A percentile compares a stretch with the other conserved stretches of the same genome.
Evolutionary conservation across 768 basidiomycete genomes (phyloP).

Genomic region (Pisolithus tinctorius): DNA sequence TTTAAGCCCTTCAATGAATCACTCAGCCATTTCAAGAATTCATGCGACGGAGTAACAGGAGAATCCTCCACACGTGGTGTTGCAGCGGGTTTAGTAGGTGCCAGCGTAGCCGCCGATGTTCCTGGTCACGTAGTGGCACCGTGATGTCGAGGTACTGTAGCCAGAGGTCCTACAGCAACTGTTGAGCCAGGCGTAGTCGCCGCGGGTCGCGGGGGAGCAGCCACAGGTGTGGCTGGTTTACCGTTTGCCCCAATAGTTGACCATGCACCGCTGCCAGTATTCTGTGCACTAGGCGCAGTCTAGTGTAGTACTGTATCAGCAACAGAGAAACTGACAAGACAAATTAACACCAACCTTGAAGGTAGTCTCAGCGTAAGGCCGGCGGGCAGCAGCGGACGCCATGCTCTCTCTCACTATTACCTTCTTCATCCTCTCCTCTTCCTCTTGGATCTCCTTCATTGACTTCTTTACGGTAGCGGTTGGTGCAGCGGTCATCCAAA

Average conservation of each 20-base stretch:
- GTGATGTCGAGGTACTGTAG: slow-evolving; percentile 32
- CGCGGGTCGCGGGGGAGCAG: slow-evolving; percentile 30
- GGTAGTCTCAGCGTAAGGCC: slow-evolving; percentile 75
- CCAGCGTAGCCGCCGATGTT: slow-evolving; percentile 14
- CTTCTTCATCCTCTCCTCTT: no score
- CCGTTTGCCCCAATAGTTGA: slow-evolving; percentile 80
- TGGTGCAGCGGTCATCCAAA: no score
- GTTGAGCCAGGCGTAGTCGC: slow-evolving; percentile 24
- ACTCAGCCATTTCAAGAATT: slow-evolving; percentile 89
- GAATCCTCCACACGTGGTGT: slow-evolving; percentile 52
- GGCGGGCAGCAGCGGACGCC: slow-evolving; percentile 49
- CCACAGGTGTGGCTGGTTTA: slow-evolving; percentile 36
- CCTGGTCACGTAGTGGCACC: slow-evolving; percentile 33
- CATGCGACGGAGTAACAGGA: slow-evolving; percentile 67
- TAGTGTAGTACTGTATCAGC: slow-evolving; percentile 13
- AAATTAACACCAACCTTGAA: slow-evolving; percentile 47
- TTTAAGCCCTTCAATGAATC: slow-evolving; percentile 74
- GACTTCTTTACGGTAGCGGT: no score
- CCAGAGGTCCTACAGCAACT: slow-evolving; percentile 18
- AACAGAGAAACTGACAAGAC: slow-evolving; percentile 5
- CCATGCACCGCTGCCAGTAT: slow-evolving; percentile 62
- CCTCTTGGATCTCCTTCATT: no score
- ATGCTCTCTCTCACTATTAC: slow-evolving; percentile 59
- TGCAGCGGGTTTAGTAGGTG: slow-evolving; percentile 24
- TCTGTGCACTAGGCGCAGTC: slow-evolving; percentile 24